Conservation (phyloP, 1,139 yeast genomes). For the Zygosaccharomyces pseudobailii region DNA sequence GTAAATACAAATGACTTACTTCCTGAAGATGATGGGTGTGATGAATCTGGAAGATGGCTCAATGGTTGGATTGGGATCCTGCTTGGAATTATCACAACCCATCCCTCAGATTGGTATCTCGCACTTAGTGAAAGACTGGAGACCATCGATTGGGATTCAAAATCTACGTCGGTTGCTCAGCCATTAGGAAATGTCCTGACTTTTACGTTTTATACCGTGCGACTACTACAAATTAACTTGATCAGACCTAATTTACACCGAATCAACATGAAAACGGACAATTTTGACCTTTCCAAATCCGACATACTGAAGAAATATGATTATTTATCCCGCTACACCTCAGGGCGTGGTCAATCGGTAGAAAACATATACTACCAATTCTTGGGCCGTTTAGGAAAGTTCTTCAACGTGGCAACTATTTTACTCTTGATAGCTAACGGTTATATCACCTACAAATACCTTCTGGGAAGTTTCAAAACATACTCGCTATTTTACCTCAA, state of each 20-base stretch:
- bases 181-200: conserved; percentile 45
- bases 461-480: conserved; percentile 18
- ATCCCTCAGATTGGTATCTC: conserved; percentile 55
- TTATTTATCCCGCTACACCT: conserved; percentile 20
- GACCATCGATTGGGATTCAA: conserved; percentile 63
- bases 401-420: conserved; percentile 8
- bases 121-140: conserved; percentile 49
- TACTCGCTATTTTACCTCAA: conserved; percentile 25
- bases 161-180: conserved; percentile 43
- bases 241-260: conserved; percentile 27
- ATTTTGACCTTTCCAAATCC: conserved; percentile 31
- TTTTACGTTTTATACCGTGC: conserved; percentile 29
- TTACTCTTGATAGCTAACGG: conserved; percentile 17
- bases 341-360: conserved; percentile 1
- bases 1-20: conserved; percentile 5
- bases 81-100: conserved; percentile 41
- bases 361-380: conserved; percentile 13
- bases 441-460: conserved; percentile 16
- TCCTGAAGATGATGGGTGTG: conserved; percentile 17
- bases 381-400: conserved; percentile 16
- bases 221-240: conserved; percentile 35
- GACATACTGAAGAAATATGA: conserved; percentile 27
- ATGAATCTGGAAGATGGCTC: conserved; percentile 7
- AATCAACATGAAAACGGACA: conserved; percentile 20
- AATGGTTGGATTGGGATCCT: conserved; percentile 6